Evolutionary conservation across 495 filamentous ascomycete genomes (phyloP).

Genomic region (Achaetomiella virescens): DNA sequence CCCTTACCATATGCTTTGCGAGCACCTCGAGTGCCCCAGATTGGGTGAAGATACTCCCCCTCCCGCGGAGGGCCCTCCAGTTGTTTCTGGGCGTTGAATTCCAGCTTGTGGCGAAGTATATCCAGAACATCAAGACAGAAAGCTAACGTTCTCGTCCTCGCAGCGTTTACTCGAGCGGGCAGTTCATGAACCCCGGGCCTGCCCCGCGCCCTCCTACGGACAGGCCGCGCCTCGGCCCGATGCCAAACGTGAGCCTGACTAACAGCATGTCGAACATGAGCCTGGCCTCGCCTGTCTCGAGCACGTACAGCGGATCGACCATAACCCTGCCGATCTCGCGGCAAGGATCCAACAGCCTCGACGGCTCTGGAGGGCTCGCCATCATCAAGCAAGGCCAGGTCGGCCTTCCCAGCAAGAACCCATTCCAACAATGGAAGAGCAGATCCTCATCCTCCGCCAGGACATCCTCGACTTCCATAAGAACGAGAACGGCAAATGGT

Average conservation of each 20-base stretch:
- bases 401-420: constrained; percentile 67
- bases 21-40: not conserved
- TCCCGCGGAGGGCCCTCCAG: not conserved
- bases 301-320: constrained; percentile 56
- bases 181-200: constrained; percentile 96
- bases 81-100: not conserved
- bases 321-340: constrained; percentile 62
- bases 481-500: constrained; percentile 73
- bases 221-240: constrained; percentile 71
- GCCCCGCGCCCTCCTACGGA: constrained; percentile 85
- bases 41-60: not conserved
- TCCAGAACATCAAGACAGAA: not conserved
- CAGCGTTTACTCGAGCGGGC: constrained; percentile 55
- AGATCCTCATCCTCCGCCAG: constrained; percentile 82
- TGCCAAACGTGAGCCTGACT: constrained; percentile 62
- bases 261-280: constrained; percentile 73
- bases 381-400: constrained; percentile 74
- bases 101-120: not conserved
- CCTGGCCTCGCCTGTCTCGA: constrained; percentile 55
- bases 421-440: constrained; percentile 77
- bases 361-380: constrained; percentile 56
- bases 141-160: constrained; percentile 16
- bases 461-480: constrained; percentile 88
- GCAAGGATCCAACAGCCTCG: constrained; percentile 50
- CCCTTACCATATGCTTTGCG: too few species aligned